Evolutionary conservation across 2,329 filamentous ascomycete species (phyloP).

Genomic region (Hypomyces perniciosus): DNA sequence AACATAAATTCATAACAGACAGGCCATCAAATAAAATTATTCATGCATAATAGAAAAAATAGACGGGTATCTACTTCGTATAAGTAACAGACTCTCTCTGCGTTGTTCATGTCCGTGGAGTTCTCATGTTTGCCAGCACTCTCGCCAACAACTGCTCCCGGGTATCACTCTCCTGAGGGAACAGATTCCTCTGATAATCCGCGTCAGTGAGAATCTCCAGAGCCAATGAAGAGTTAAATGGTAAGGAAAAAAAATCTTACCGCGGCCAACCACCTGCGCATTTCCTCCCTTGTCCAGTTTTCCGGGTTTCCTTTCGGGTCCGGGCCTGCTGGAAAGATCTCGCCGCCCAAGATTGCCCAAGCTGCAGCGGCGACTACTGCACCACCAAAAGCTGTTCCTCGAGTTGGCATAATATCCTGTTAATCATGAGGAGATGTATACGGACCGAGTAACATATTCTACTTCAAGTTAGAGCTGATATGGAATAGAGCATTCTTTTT

Average conservation of each 20-base stretch:
- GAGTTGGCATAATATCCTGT: background rate
- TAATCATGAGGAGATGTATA: background rate
- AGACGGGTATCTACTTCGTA: background rate
- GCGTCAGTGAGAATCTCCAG: background rate
- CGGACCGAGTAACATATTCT: conserved; percentile 67
- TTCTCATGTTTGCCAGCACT: conserved; percentile 42
- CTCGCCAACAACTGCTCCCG: conserved; percentile 42
- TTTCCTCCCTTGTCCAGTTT: conserved; percentile 72
- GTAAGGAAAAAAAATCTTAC: conserved; percentile 48
- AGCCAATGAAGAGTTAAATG: background rate
- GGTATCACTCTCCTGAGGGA: conserved; percentile 37
- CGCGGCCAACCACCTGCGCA: conserved; percentile 71
- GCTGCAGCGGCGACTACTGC: conserved; percentile 74
- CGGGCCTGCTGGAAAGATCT: conserved; percentile 68
- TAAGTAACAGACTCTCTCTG: too few species aligned
- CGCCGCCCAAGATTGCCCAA: conserved; percentile 80
- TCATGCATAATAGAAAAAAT: background rate
- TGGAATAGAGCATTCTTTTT: too few species aligned
- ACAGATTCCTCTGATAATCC: conserved; percentile 37
- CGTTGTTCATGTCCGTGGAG: conserved; percentile 24
- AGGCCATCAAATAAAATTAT: background rate
- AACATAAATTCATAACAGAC: too few species aligned
- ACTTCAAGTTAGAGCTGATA: conserved; percentile 1
- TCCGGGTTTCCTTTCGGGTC: conserved; percentile 73
- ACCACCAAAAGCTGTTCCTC: conserved; percentile 62